These are phyloP conservation scores for Epipyxis sp. DNA, from an alignment of 108 stramenopile genomes.

Conservation along the genomic window DNA sequence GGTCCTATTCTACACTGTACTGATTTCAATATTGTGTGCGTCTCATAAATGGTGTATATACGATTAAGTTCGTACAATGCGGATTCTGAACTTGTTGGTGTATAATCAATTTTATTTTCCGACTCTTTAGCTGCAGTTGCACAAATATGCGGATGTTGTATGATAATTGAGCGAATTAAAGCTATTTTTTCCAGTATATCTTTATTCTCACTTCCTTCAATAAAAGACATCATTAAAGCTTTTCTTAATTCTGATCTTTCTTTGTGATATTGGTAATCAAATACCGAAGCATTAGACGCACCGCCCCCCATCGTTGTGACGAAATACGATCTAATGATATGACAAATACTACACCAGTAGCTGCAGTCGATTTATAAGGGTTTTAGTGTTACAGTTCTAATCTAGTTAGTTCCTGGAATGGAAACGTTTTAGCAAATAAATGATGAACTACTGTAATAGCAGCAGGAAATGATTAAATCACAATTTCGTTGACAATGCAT, in stretches of 20 bases:
- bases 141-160: constrained; percentile 7
- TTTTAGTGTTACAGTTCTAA: too few species aligned
- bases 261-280: neutral
- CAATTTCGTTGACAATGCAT: too few species aligned
- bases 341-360: too few species aligned
- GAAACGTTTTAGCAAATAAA: too few species aligned
- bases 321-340: too few species aligned
- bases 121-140: neutral
- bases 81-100: neutral
- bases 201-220: neutral
- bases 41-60: neutral
- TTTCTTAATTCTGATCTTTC: neutral
- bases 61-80: neutral
- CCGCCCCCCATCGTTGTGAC: neutral
- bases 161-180: neutral
- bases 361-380: too few species aligned
- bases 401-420: too few species aligned
- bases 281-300: neutral
- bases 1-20: constrained; percentile 1
- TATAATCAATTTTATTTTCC: neutral
- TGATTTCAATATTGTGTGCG: constrained; percentile 5
- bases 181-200: constrained; percentile 7
- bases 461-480: too few species aligned
- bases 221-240: neutral
- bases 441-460: too few species aligned